A percentile compares a stretch with the other conserved stretches of the same genome.
phyloP scores from a whole-genome alignment of 805 yeast genomes.

The Pichia exigua region DNA sequence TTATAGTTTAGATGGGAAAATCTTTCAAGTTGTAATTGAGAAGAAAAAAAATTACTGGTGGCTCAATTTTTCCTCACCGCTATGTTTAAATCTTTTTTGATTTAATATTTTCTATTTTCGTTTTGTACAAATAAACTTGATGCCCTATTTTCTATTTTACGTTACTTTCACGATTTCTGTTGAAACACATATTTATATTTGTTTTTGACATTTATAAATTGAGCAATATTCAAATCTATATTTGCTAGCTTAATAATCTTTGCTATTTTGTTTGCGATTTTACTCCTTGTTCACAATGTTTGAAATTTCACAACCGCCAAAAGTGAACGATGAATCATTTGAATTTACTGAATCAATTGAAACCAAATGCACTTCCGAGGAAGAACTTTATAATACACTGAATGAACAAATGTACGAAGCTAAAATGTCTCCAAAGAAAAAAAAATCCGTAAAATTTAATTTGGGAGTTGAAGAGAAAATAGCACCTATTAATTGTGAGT shows the following conservation, averaged over 20 bases:
- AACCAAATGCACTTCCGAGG: background rate
- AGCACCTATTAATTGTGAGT: background rate
- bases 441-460: background rate
- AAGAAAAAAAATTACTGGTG: background rate
- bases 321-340: background rate
- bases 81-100: background rate
- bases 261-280: background rate
- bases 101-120: background rate
- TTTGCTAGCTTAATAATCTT: background rate
- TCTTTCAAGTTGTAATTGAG: background rate
- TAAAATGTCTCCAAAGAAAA: background rate
- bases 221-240: background rate
- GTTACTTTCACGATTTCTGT: background rate
- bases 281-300: background rate
- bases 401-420: background rate
- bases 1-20: background rate
- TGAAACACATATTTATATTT: no score
- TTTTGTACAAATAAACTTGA: background rate
- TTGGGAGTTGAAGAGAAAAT: background rate
- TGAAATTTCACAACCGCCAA: background rate
- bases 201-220: background rate
- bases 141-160: conserved; percentile 1
- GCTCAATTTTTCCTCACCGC: background rate
- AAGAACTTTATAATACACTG: background rate
- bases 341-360: background rate